A percentile compares a stretch with the other conserved stretches of the same genome.
phyloP scores from a whole-genome alignment of 1,284 basidiomycete genomes.

The Trametes versicolor region DNA sequence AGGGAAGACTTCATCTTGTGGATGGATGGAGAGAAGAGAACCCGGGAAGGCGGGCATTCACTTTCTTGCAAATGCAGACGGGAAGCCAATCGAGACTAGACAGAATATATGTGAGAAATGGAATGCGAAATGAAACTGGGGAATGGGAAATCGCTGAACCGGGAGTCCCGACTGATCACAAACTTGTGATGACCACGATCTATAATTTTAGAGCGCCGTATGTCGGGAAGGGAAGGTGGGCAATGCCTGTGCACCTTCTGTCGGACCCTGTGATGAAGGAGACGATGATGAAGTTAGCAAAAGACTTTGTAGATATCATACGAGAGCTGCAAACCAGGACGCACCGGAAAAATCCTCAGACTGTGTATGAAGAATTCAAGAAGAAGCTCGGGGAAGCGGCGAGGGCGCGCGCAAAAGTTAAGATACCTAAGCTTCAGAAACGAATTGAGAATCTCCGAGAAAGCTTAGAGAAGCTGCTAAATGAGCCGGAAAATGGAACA shows the following conservation, averaged over 20 bases:
- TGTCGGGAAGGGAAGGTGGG: not conserved
- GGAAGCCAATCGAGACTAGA: slow-evolving; percentile 47
- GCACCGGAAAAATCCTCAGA: not conserved
- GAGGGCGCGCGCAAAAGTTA: not conserved
- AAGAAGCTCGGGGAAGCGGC: not conserved
- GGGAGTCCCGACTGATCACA: not conserved
- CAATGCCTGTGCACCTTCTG: not conserved
- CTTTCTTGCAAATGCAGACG: not conserved
- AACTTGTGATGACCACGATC: not conserved
- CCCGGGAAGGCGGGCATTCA: slow-evolving; percentile 3
- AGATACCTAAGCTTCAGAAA: not conserved
- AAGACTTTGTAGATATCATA: not conserved
- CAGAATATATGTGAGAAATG: slow-evolving; percentile 42
- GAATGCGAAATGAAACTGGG: not conserved
- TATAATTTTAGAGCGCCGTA: not conserved
- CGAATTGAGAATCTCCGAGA: not conserved
- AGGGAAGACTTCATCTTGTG: not conserved
- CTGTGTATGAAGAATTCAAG: slow-evolving; percentile 3
- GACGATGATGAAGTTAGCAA: not conserved
- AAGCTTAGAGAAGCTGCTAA: not conserved
- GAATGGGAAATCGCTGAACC: not conserved
- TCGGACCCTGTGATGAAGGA: not conserved
- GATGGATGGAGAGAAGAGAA: not conserved
- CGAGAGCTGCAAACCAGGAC: not conserved
- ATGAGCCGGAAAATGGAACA: not conserved